Percentiles rank a stretch among this genome's conserved stretches.
Evolutionary conservation across 768 basidiomycete species (phyloP).

Genomic region (Rubroboletus pulcherrimus): DNA sequence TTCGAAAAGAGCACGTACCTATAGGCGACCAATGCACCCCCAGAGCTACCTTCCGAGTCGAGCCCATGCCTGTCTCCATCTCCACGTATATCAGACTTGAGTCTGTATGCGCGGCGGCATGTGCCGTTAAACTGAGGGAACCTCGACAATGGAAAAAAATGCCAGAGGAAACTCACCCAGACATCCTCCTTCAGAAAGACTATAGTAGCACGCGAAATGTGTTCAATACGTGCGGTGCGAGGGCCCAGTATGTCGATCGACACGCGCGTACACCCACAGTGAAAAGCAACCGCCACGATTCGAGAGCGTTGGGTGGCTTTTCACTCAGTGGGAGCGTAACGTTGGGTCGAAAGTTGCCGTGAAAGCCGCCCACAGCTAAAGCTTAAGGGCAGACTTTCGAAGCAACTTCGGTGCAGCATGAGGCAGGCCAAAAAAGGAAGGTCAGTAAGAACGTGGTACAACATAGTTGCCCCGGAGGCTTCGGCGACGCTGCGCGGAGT

Average conservation of each 20-base stretch:
- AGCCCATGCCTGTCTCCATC: neutral
- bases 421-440: neutral
- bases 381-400: too few species aligned
- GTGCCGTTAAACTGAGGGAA: neutral
- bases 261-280: neutral
- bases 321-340: neutral
- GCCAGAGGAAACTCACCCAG: neutral
- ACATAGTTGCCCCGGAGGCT: too few species aligned
- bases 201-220: neutral
- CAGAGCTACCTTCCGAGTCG: neutral
- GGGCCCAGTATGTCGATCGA: neutral
- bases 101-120: neutral
- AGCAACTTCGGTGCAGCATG: neutral
- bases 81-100: neutral
- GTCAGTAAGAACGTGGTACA: too few species aligned
- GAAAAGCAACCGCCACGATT: slow-evolving; percentile 2
- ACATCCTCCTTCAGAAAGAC: neutral
- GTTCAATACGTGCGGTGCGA: neutral
- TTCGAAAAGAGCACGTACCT: neutral
- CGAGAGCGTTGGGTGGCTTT: neutral
- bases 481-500: too few species aligned
- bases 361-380: too few species aligned
- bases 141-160: neutral
- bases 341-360: too few species aligned
- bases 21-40: neutral